phyloP scores from a whole-genome alignment of 768 basidiomycete species.

The Leccinum obscurum region DNA sequence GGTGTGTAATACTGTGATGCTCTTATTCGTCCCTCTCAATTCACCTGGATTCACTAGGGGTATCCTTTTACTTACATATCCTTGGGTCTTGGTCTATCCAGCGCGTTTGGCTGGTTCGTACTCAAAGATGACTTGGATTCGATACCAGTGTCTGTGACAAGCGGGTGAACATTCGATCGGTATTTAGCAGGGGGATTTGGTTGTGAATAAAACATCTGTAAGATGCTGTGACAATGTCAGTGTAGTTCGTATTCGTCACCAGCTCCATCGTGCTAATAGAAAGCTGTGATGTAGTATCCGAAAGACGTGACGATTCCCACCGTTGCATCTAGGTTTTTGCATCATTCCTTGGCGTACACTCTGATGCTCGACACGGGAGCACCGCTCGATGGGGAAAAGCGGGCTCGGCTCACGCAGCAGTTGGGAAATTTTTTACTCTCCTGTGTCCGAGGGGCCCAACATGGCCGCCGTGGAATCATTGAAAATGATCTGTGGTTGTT shows the following conservation, averaged over 20 bases:
- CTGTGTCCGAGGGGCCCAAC: neutral
- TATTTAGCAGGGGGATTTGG: neutral
- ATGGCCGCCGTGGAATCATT: neutral
- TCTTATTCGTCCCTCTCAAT: neutral
- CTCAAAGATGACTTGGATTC: conserved; percentile 11
- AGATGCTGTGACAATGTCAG: neutral
- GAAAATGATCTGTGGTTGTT: neutral
- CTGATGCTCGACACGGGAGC: neutral
- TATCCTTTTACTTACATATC: conserved; percentile 10
- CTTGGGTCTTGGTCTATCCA: conserved; percentile 20
- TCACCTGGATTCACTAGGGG: neutral
- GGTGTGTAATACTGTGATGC: conserved; percentile 15
- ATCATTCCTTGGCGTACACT: neutral
- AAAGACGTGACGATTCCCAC: neutral
- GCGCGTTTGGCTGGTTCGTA: conserved; percentile 26
- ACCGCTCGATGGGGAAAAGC: neutral
- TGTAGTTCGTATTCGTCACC: neutral
- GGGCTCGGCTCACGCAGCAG: neutral
- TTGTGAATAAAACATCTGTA: neutral
- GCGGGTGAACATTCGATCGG: neutral
- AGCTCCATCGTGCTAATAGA: neutral
- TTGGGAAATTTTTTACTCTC: neutral
- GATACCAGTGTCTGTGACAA: neutral
- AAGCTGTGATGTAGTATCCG: neutral
- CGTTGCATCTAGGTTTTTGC: neutral